Base-by-base conservation (phyloP, 192 early-diverging fungal genomes). In the Phlyctochytrium bullatum region DNA sequence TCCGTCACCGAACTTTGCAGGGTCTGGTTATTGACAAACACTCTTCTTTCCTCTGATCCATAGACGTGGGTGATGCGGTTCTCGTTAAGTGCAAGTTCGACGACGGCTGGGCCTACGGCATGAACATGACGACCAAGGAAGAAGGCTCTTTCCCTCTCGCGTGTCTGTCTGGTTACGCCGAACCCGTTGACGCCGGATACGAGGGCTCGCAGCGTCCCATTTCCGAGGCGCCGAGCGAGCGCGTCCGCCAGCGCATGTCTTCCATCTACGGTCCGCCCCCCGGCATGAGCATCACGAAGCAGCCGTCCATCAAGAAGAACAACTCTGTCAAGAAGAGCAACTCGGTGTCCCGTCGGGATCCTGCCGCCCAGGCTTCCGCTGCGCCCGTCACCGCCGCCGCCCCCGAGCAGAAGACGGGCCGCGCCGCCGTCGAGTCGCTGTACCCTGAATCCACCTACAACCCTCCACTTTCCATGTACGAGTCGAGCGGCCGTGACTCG, bases 131-230 rank as follows among this genome's bases (percentile, higher is more conserved):
- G 34, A 81, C 77, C 6, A 67, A 78, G 25, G 65, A 74, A 70
- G 80, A 77, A 52, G 83, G 83, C 4, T 50, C 64, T 63, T 85
- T 83, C 73, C 83, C 83, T 29, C 65, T 84, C 10, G 80, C 81
- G 29, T 82, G 78, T 40, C 54, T 85, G 24, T 76, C 66, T 31
- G 65, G 72, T 27, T 78, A 67, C 72, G 27, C 6, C 27, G 27
- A 57, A 6, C 12, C 10, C 27, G 40, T 47, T 47, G 40, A 47
- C 40, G 40, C 40, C 40, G 40, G 40, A 47, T n/a, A n/a, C n/a
- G 40, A n/a, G 12, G 40, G 40, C 12, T n/a, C 12, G 12, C 12
- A 25, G 27, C 54, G 54, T 14, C 54, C 54, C 20, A 10, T 10
- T 10, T 50, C 40, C 40, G 12, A 50, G 40, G n/a, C n/a, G n/a